Evolutionary conservation across 371 early-diverging fungal genomes (phyloP).

Genomic region (Dentiscutata heterogama): DNA sequence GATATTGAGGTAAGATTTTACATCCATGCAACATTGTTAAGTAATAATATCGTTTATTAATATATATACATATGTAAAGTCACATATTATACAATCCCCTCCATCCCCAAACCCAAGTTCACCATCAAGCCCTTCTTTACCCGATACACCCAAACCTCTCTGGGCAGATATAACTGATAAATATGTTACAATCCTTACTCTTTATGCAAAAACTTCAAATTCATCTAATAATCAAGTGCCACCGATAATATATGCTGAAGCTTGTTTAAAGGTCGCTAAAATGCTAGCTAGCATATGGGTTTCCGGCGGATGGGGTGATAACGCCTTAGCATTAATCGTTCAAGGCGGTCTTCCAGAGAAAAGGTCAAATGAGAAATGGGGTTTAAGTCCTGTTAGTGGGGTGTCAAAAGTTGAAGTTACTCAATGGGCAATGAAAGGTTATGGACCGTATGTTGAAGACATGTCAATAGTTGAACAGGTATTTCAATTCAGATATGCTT

Average conservation of each 20-base stretch:
- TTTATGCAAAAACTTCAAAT: slow-evolving; percentile 61
- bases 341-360: slow-evolving; percentile 42
- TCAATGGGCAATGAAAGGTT: slow-evolving; percentile 69
- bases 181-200: slow-evolving; percentile 56
- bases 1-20: slow-evolving; percentile 66
- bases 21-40: background rate
- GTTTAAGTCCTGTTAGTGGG: slow-evolving; percentile 59
- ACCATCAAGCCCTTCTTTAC: slow-evolving; percentile 51
- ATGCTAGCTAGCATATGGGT: slow-evolving; percentile 48
- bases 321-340: slow-evolving; percentile 45
- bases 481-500: background rate
- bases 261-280: slow-evolving; percentile 59
- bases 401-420: slow-evolving; percentile 63
- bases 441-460: slow-evolving; percentile 62
- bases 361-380: slow-evolving; percentile 52
- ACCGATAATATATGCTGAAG: slow-evolving; percentile 58
- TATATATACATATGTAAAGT: background rate
- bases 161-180: slow-evolving; percentile 62
- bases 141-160: slow-evolving; percentile 55
- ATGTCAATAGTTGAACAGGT: slow-evolving; percentile 70
- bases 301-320: slow-evolving; percentile 43
- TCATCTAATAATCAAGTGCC: slow-evolving; percentile 53
- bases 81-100: slow-evolving; percentile 30
- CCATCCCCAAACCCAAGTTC: slow-evolving; percentile 41
- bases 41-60: background rate